A percentile compares a stretch with the other conserved stretches of the same genome.
Evolutionary conservation across 768 basidiomycete genomes (phyloP).

Genomic region (Sistotremastrum niveocremeum): DNA sequence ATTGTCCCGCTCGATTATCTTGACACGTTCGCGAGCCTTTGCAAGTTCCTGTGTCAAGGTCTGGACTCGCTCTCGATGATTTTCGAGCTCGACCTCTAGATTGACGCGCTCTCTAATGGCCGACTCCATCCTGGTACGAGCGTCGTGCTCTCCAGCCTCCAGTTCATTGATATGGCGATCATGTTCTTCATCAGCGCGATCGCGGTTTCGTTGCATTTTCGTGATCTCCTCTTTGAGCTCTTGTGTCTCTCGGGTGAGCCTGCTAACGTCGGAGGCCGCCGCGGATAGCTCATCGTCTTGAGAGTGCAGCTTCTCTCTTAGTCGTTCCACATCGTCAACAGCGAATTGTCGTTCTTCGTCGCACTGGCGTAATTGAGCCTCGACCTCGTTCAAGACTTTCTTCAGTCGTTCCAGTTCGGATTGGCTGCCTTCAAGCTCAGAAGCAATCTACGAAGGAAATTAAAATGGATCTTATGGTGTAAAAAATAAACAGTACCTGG

Average conservation of each 20-base stretch:
- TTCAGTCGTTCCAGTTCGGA: slow-evolving; percentile 26
- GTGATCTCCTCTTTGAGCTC: slow-evolving; percentile 40
- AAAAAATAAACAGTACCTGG: slow-evolving; percentile 26
- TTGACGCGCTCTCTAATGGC: slow-evolving; percentile 42
- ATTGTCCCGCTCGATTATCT: slow-evolving; percentile 64
- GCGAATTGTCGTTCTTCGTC: slow-evolving; percentile 44
- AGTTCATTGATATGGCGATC: slow-evolving; percentile 17
- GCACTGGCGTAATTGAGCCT: slow-evolving; percentile 35
- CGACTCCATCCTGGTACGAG: slow-evolving; percentile 33
- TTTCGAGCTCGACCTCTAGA: slow-evolving; percentile 34
- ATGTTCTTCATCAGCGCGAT: slow-evolving; percentile 36
- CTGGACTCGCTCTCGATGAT: slow-evolving; percentile 34
- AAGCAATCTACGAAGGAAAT: not conserved
- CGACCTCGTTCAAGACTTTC: slow-evolving; percentile 36
- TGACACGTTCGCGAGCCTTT: slow-evolving; percentile 45
- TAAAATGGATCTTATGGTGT: not conserved
- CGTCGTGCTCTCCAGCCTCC: slow-evolving; percentile 8
- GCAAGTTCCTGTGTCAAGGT: slow-evolving; percentile 47
- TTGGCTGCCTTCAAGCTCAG: slow-evolving; percentile 14
- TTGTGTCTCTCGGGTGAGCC: slow-evolving; percentile 40
- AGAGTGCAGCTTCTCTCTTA: slow-evolving; percentile 42
- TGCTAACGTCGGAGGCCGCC: slow-evolving; percentile 31
- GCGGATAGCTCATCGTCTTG: slow-evolving; percentile 43
- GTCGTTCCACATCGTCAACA: slow-evolving; percentile 35
- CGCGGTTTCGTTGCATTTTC: slow-evolving; percentile 40